phyloP scores from a whole-genome alignment of 1,284 basidiomycete species.

The Trichosporon faecale region DNA sequence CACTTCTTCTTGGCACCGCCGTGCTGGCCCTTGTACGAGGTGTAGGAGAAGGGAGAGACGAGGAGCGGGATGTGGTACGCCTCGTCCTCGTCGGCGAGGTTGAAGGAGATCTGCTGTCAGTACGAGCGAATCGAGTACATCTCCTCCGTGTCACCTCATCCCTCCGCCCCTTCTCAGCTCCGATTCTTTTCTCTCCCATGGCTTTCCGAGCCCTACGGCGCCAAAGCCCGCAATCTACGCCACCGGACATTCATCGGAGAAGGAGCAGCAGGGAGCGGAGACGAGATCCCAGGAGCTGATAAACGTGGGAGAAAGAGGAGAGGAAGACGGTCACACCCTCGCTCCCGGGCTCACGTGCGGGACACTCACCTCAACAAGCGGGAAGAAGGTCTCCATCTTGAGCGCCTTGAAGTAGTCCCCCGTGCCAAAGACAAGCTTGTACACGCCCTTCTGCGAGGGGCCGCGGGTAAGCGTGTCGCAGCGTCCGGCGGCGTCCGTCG shows the following conservation, averaged over 20 bases:
- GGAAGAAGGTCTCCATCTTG: constrained; percentile 72
- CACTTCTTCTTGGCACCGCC: constrained; percentile 9
- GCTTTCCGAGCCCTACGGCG: too few species aligned
- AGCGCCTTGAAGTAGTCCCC: constrained; percentile 72
- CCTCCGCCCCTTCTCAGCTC: too few species aligned
- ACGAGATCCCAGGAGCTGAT: too few species aligned
- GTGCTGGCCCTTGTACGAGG: constrained; percentile 62
- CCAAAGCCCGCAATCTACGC: too few species aligned
- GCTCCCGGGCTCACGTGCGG: too few species aligned
- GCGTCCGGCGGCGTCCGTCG: constrained; percentile 77
- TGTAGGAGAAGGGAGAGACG: constrained; percentile 86
- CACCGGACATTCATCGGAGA: too few species aligned
- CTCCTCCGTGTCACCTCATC: too few species aligned
- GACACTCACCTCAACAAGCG: constrained; percentile 56
- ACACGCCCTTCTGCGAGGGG: constrained; percentile 61
- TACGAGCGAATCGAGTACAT: background rate
- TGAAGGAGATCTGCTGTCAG: constrained; percentile 66
- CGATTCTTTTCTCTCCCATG: background rate
- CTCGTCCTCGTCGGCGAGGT: constrained; percentile 64
- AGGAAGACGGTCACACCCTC: too few species aligned
- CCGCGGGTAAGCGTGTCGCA: constrained; percentile 66
- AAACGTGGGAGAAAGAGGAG: too few species aligned
- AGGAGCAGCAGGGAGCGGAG: too few species aligned
- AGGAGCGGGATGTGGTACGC: constrained; percentile 90
- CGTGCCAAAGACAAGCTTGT: constrained; percentile 81